Percentiles rank a stretch among this genome's conserved stretches.
phyloP scores from a whole-genome alignment of 805 yeast species.

The Nematodospora valgi region DNA sequence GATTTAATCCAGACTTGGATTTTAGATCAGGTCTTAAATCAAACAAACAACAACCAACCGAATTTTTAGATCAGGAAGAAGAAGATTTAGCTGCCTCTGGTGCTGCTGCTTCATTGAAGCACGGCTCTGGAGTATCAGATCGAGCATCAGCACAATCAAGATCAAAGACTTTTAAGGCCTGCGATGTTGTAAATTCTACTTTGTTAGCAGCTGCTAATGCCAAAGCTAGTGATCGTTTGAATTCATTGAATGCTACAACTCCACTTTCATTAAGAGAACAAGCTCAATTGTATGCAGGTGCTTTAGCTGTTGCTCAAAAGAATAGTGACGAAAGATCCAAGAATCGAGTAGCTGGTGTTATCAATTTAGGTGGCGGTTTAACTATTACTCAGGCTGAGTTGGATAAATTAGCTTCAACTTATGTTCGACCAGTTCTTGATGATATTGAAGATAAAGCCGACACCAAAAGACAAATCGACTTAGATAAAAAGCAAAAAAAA shows the following conservation, averaged over 20 bases:
- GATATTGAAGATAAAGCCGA: slow-evolving; percentile 70
- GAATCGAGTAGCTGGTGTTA: slow-evolving; percentile 47
- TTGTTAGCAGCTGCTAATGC: slow-evolving; percentile 47
- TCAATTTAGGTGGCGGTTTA: slow-evolving; percentile 87
- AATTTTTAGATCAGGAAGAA: slow-evolving; percentile 37
- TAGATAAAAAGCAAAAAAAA: slow-evolving; percentile 28
- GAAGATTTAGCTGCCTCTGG: slow-evolving; percentile 52
- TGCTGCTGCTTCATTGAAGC: slow-evolving; percentile 52
- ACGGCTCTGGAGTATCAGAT: slow-evolving; percentile 26
- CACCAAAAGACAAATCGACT: slow-evolving; percentile 56
- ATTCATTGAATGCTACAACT: slow-evolving; percentile 24
- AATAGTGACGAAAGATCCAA: slow-evolving; percentile 55
- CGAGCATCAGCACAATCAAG: slow-evolving; percentile 24
- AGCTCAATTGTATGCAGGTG: slow-evolving; percentile 64
- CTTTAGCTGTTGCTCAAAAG: slow-evolving; percentile 72
- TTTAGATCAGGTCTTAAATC: slow-evolving; percentile 37
- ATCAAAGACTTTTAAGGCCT: slow-evolving; percentile 35
- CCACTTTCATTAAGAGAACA: slow-evolving; percentile 36
- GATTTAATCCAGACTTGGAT: slow-evolving; percentile 42
- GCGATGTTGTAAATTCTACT: slow-evolving; percentile 43
- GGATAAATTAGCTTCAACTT: slow-evolving; percentile 70
- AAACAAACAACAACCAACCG: slow-evolving; percentile 20
- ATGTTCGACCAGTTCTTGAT: slow-evolving; percentile 78
- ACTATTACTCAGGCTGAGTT: slow-evolving; percentile 72
- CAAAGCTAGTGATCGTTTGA: slow-evolving; percentile 42